Evolutionary conservation across 2,329 filamentous ascomycete genomes (phyloP).

Genomic region (Monosporascus sp.): DNA sequence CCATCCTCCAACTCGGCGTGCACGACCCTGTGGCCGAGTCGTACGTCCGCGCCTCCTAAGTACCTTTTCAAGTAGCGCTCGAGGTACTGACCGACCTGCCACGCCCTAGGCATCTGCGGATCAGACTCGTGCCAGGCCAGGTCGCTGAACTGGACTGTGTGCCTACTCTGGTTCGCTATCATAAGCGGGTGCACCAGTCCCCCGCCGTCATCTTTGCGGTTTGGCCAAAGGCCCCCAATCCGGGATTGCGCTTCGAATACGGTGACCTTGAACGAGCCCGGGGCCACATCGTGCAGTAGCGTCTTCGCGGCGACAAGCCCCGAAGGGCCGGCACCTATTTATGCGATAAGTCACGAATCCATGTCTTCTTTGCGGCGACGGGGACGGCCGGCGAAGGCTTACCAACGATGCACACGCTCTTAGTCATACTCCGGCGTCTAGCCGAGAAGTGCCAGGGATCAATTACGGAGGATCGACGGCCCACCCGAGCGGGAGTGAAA

Average conservation of each 20-base stretch:
- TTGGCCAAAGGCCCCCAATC: conserved; percentile 76
- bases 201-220: conserved; percentile 38
- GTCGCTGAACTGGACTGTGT: conserved; percentile 70
- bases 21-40: conserved; percentile 44
- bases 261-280: conserved; percentile 57
- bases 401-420: conserved; percentile 50
- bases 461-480: conserved; percentile 23
- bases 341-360: conserved; percentile 1
- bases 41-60: conserved; percentile 34
- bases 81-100: conserved; percentile 71
- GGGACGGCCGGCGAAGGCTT: conserved; percentile 8
- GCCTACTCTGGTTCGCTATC: conserved; percentile 69
- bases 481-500: too few relatives aligned
- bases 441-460: conserved; percentile 30
- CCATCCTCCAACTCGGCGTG: conserved; percentile 30
- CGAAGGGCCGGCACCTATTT: conserved; percentile 60
- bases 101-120: conserved; percentile 68
- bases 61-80: conserved; percentile 58
- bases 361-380: background rate
- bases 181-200: conserved; percentile 61
- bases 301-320: conserved; percentile 69
- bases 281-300: conserved; percentile 54
- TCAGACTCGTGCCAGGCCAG: conserved; percentile 59
- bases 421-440: conserved; percentile 29
- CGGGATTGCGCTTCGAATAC: conserved; percentile 62